phyloP scores from a whole-genome alignment of 2,329 filamentous ascomycete genomes.

The Microsporum audouinii region DNA sequence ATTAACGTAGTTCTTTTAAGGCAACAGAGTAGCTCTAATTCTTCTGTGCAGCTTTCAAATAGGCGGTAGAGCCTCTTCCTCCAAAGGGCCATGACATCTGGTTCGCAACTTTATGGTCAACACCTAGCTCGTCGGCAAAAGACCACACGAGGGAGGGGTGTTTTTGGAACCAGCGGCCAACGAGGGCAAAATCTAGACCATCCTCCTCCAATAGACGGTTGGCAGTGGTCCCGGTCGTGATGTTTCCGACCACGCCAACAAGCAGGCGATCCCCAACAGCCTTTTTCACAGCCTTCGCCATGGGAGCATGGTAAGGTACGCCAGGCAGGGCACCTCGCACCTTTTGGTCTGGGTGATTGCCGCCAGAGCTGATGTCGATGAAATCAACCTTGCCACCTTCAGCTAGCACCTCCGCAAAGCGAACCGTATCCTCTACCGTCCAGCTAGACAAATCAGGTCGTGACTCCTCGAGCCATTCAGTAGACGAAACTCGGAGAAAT shows the following conservation, averaged over 20 bases:
- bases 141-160: constrained; percentile 68
- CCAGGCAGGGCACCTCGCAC: constrained; percentile 27
- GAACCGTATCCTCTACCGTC: constrained; percentile 53
- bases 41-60: constrained; percentile 5
- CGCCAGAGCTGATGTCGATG: constrained; percentile 69
- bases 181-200: constrained; percentile 57
- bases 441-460: constrained; percentile 49
- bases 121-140: constrained; percentile 59
- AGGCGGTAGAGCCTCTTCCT: constrained; percentile 27
- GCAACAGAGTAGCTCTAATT: constrained; percentile 3
- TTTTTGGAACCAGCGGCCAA: constrained; percentile 66
- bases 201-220: constrained; percentile 45
- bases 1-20: not conserved
- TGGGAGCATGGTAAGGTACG: constrained; percentile 61
- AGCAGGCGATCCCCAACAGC: constrained; percentile 60
- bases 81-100: constrained; percentile 56
- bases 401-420: constrained; percentile 56
- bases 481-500: constrained; percentile 61
- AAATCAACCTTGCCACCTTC: constrained; percentile 61
- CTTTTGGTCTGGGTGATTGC: constrained; percentile 46
- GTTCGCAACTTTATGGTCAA: constrained; percentile 59
- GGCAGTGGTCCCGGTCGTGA: constrained; percentile 59
- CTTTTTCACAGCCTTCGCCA: constrained; percentile 60
- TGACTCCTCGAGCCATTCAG: constrained; percentile 60
- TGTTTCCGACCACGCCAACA: constrained; percentile 64